phyloP scores from a whole-genome alignment of 2,329 filamentous ascomycete genomes.

The Tolypocladium tundrense region DNA sequence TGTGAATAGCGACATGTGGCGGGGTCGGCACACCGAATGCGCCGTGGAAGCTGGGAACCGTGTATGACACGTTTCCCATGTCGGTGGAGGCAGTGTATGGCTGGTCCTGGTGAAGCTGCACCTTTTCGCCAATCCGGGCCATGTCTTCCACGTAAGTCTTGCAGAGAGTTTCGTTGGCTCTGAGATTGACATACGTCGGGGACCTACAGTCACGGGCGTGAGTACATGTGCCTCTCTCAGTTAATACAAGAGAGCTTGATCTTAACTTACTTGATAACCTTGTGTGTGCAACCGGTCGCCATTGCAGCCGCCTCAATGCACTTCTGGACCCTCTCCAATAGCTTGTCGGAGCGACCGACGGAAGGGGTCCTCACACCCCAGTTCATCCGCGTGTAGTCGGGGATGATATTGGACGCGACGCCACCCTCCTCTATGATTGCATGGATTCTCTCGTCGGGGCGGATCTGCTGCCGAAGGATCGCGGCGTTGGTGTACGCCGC shows the following conservation, averaged over 20 bases:
- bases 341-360: slow-evolving; percentile 13
- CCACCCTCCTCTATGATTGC: slow-evolving; percentile 25
- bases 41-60: slow-evolving; percentile 36
- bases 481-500: slow-evolving; percentile 23
- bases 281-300: slow-evolving; percentile 23
- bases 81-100: slow-evolving; percentile 32
- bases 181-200: slow-evolving; percentile 33
- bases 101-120: slow-evolving; percentile 23
- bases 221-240: neutral
- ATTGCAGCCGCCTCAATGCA: slow-evolving; percentile 25
- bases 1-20: slow-evolving; percentile 25
- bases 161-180: slow-evolving; percentile 33
- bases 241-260: no score
- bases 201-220: slow-evolving; percentile 9
- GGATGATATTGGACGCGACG: slow-evolving; percentile 27
- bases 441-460: slow-evolving; percentile 25
- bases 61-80: slow-evolving; percentile 41
- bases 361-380: slow-evolving; percentile 27
- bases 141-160: slow-evolving; percentile 32
- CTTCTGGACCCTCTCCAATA: slow-evolving; percentile 20
- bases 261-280: slow-evolving; percentile 22
- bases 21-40: slow-evolving; percentile 32
- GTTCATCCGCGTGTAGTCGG: slow-evolving; percentile 25
- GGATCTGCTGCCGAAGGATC: slow-evolving; percentile 26
- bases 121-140: slow-evolving; percentile 24